Conservation (phyloP, 2,329 filamentous ascomycete genomes). For the Emergomyces pasteurianus region DNA sequence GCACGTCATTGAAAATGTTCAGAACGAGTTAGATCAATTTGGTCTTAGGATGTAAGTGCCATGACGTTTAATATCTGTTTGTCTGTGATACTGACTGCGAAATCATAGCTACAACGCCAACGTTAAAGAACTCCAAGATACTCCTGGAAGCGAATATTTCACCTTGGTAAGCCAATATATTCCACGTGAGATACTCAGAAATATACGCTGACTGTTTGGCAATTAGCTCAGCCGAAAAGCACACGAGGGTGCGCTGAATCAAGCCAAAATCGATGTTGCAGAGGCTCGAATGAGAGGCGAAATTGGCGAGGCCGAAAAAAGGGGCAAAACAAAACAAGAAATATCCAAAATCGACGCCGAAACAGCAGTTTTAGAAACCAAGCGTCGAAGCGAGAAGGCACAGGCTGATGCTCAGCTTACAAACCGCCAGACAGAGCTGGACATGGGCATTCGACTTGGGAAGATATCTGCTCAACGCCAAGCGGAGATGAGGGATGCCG, state of each 20-base stretch:
- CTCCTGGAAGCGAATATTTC: constrained; percentile 71
- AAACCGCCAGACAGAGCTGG: constrained; percentile 59
- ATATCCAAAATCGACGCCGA: constrained; percentile 81
- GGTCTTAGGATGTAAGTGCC: constrained; percentile 54
- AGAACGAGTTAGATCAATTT: constrained; percentile 68
- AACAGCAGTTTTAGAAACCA: constrained; percentile 72
- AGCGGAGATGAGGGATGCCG: constrained; percentile 65
- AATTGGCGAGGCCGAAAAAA: constrained; percentile 56
- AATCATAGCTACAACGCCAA: constrained; percentile 53
- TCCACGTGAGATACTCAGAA: neutral
- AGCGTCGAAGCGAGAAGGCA: constrained; percentile 71
- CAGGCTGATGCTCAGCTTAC: constrained; percentile 64
- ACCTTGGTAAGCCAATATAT: constrained; percentile 37
- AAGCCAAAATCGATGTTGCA: constrained; percentile 54
- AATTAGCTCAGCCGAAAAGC: constrained; percentile 59
- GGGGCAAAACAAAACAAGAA: constrained; percentile 70
- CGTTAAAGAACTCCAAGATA: constrained; percentile 78
- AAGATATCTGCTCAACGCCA: constrained; percentile 61
- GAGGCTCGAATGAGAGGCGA: constrained; percentile 51
- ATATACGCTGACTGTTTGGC: neutral
- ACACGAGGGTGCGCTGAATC: constrained; percentile 73
- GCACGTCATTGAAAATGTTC: constrained; percentile 62
- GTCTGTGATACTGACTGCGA: constrained; percentile 22
- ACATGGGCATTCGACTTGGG: constrained; percentile 62
- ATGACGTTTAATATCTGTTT: neutral